A percentile compares a stretch with the other conserved stretches of the same genome.
Conservation (phyloP, 306 rosid species). For the Ziziphus jujuba region DNA sequence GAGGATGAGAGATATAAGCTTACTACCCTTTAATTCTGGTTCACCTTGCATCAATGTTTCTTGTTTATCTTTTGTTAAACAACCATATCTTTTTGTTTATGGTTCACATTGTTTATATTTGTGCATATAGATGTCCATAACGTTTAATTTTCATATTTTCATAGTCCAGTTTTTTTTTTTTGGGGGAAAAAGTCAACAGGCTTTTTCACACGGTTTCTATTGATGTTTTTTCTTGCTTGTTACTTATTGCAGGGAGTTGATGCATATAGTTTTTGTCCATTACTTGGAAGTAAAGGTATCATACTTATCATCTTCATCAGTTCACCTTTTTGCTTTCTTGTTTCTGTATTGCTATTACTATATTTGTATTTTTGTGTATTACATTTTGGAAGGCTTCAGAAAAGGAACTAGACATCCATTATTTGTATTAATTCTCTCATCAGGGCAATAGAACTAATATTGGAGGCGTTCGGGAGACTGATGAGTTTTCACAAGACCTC, state of each 20-base stretch:
- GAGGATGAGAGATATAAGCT: too few relatives aligned
- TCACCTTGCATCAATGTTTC: too few relatives aligned
- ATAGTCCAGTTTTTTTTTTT: constrained; percentile 3
- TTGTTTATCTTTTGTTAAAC: too few relatives aligned
- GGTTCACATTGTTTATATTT: background rate
- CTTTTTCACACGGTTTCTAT: constrained; percentile 9
- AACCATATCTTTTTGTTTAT: background rate
- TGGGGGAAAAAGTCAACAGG: background rate
- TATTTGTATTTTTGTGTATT: constrained; percentile 10
- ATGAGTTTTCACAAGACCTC: constrained; percentile 54
- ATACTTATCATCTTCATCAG: background rate
- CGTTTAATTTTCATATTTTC: background rate
- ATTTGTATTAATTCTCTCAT: constrained; percentile 13
- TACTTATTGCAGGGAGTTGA: constrained; percentile 71
- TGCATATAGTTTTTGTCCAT: constrained; percentile 94
- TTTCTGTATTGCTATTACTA: constrained; percentile 3
- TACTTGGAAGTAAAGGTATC: constrained; percentile 92
- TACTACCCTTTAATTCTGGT: too few relatives aligned
- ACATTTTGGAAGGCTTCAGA: background rate
- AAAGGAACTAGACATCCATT: background rate
- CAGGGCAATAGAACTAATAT: constrained; percentile 76
- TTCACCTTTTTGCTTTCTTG: constrained; percentile 5
- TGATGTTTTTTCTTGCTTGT: constrained; percentile 20
- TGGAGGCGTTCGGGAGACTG: constrained; percentile 55
- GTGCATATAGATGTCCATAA: background rate